Evolutionary conservation across 805 yeast species (phyloP), one percentile per base, ranked within the genome.

Genomic region (Danielia oregonensis): DNA sequence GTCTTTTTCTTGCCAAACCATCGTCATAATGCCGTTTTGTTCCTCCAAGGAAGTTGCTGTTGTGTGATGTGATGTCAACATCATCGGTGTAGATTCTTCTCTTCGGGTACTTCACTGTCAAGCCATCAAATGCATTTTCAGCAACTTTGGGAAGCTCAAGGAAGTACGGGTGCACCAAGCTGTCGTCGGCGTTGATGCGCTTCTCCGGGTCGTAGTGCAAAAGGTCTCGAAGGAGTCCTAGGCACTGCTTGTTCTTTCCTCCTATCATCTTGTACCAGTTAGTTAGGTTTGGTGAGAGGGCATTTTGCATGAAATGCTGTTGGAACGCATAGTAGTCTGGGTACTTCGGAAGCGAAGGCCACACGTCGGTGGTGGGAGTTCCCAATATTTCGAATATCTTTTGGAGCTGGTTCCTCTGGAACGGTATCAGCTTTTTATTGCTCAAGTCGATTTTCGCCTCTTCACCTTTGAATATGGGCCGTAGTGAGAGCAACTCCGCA

Each of bases 381-480:
- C 99, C 99, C 42, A 93, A 61, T n/a, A 93, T 82, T 57, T 93
- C 97, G 17, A 93, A 68, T 16, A 93, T 89, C 55, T 87, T 88
- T 50, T 85, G 83, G 54, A 91, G 72, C 63, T 93, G 99, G 54
- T 86, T 89, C 38, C 83, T 79, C 59, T 93, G 98, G 59, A 93
- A 93, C 2, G 97, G 97, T 4, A 91, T 89, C 36, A 79, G 82
- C 53, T 91, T 89, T 53, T 88, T 91, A 46, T 84, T 85, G 41
- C 58, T 63, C 30, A 65, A 54, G 56, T 89, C 97, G 74, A 91
- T 84, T 49, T 91, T 91, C 10, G 95, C 93, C 54, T 93, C 99
- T 60, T 93, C 98, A 35, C 98, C 98, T 57, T 93, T 93, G 65
- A 93, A 93, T 7, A 93, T 81, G 0, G 99, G 99, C 48, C 96